Evolutionary conservation across 768 basidiomycete genomes (phyloP), one percentile per base, ranked within the genome.

Genomic region (Russula sp.): DNA sequence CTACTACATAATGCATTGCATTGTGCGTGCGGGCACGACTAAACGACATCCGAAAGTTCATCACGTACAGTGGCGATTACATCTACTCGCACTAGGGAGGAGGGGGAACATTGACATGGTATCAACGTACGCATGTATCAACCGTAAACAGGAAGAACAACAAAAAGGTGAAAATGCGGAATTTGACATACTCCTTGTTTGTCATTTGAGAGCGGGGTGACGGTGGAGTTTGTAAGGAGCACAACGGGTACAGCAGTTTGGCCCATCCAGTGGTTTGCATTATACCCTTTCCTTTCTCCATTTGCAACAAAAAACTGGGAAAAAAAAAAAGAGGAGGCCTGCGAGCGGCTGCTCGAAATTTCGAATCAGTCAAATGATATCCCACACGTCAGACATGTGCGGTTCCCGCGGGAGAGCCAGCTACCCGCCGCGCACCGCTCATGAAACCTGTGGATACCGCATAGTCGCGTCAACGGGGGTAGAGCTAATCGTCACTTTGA

Each of bases 401-500:
- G 46, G 22, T 58, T 66, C 13, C 62, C 58, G 18, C 56, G 52
- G 39, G 52, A 57, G 29, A 61, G 46, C 63, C 64, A 61, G 56
- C 59, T 32, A 13, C 56, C 41, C 48, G 64, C 41, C 48, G 64
- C 53, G 55, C 64, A 66, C 32, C 57, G 56, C n/a, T 66, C 65
- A 43, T 66, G 65, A n/a, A 66, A 66, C 53, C 65, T 66, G 51
- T 39, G 8, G 8, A 22, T 25, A 47, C 7, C 25, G 22, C 9
- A 22, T 16, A 8, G 11, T 36, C 39, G 10, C 14, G 8, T 32
- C 7, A 39, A 10, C 2, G 46, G 7, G 10, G 6, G 16, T 39
- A 36, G 41, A 42, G 16, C 32, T 7, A 22, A 56, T 43, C 29
- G 46, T 14, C 46, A 46, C 14, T 11, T 11, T 13, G 14, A 49